Evolutionary conservation across 2,329 filamentous ascomycete species (phyloP).

Genomic region (Fusarium avenaceum): DNA sequence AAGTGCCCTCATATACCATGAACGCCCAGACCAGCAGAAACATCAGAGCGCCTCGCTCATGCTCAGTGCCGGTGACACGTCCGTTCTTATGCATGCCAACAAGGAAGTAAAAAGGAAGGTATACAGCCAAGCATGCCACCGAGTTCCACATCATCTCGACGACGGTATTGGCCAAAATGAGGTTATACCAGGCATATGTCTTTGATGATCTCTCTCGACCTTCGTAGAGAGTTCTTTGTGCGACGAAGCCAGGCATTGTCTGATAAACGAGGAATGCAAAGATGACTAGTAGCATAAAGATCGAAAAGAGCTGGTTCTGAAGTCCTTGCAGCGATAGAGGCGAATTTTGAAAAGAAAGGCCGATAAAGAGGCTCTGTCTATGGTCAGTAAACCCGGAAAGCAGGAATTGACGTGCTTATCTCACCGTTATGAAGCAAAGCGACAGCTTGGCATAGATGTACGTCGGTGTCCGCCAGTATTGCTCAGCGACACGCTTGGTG

Average conservation of each 20-base stretch:
- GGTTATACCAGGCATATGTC: conserved; percentile 85
- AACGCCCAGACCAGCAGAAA: conserved; percentile 74
- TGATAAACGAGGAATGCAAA: conserved; percentile 83
- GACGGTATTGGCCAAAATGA: conserved; percentile 85
- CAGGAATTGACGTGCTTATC: too few relatives aligned
- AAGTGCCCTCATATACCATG: conserved; percentile 74
- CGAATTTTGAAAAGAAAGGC: conserved; percentile 82
- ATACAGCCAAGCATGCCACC: not conserved
- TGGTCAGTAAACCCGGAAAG: conserved; percentile 53
- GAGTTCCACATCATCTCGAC: conserved; percentile 89
- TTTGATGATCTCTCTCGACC: conserved; percentile 86
- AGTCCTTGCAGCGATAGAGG: conserved; percentile 71
- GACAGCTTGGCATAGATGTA: conserved; percentile 87
- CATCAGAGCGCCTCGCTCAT: conserved; percentile 66
- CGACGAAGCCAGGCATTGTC: conserved; percentile 87
- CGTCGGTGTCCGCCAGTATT: conserved; percentile 89
- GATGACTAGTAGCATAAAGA: conserved; percentile 85
- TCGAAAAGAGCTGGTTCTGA: conserved; percentile 86
- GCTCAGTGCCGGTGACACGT: conserved; percentile 68
- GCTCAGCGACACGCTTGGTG: conserved; percentile 79
- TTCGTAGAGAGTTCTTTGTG: conserved; percentile 84
- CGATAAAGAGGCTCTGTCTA: conserved; percentile 75
- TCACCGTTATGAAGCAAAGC: conserved; percentile 56
- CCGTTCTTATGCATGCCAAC: conserved; percentile 78
- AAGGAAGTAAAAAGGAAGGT: conserved; percentile 65